Conservation (phyloP, 129 eudicot species). For the Centaurea solstitialis region DNA sequence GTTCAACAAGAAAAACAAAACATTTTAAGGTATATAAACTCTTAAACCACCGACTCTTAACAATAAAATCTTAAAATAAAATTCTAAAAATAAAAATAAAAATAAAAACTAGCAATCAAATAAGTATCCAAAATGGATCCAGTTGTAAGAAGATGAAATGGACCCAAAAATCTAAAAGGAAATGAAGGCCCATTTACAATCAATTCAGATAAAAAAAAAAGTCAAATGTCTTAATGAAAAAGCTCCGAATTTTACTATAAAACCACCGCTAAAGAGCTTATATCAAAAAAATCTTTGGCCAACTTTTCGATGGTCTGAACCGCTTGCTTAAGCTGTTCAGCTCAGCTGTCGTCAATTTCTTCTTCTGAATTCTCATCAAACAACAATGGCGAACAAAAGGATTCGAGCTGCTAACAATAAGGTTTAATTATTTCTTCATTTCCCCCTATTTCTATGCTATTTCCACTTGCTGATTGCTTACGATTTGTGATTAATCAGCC, state of each 20-base stretch:
- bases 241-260: no score
- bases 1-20: no score
- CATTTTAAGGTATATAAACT: no score
- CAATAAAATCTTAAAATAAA: no score
- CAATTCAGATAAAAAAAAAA: no score
- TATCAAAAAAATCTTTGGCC: not conserved
- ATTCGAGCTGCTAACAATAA: not conserved
- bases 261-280: not conserved
- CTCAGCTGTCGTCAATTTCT: not conserved
- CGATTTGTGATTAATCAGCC: not conserved
- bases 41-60: no score
- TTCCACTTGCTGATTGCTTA: not conserved
- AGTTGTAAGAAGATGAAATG: not conserved
- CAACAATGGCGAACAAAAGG: not conserved
- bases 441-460: not conserved
- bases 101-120: no score
- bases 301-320: not conserved
- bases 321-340: not conserved
- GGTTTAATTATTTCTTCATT: not conserved
- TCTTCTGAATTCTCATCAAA: not conserved
- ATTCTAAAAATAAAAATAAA: no score
- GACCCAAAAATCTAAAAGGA: not conserved
- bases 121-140: not conserved
- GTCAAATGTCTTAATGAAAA: no score
- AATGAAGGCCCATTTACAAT: not conserved